These are phyloP conservation scores for Takakia lepidozioides DNA, from an alignment of 225 moss, liverwort and hornwort species.

Conservation along the genomic window DNA sequence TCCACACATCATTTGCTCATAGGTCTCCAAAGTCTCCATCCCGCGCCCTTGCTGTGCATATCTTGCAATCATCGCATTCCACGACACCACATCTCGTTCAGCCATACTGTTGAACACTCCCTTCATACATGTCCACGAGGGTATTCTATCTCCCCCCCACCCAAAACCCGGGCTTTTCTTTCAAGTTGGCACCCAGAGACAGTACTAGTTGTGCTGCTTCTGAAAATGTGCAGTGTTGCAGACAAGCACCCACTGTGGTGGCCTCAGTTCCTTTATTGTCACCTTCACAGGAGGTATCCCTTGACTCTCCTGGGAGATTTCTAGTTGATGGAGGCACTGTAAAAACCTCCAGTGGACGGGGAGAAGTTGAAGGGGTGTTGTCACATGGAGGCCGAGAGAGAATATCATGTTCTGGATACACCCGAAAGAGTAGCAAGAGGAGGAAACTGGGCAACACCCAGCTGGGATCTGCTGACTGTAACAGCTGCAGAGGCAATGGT, in stretches of 20 bases:
- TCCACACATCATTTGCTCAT: no score
- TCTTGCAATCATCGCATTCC: no score
- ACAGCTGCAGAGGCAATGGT: constrained; percentile 26
- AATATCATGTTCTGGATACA: neutral
- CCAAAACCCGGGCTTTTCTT: neutral
- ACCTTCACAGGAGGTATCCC: neutral
- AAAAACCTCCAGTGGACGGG: no score
- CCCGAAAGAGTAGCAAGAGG: constrained; percentile 3
- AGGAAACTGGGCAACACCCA: constrained; percentile 10
- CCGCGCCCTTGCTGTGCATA: no score
- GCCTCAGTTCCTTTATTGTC: neutral
- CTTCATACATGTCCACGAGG: no score
- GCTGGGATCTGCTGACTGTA: constrained; percentile 9
- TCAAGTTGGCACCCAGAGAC: neutral
- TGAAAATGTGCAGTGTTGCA: neutral
- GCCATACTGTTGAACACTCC: no score
- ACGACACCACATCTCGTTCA: no score
- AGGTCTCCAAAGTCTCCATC: no score
- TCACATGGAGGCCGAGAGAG: neutral
- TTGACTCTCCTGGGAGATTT: neutral
- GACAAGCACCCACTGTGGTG: neutral
- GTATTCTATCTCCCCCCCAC: constrained; percentile 12
- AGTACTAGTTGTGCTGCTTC: neutral
- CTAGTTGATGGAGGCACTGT: neutral
- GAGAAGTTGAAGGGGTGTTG: neutral